A percentile compares a stretch with the other conserved stretches of the same genome.
Evolutionary conservation across 2,329 filamentous ascomycete genomes (phyloP).

Genomic region (Tolypocladium ovalisporum): DNA sequence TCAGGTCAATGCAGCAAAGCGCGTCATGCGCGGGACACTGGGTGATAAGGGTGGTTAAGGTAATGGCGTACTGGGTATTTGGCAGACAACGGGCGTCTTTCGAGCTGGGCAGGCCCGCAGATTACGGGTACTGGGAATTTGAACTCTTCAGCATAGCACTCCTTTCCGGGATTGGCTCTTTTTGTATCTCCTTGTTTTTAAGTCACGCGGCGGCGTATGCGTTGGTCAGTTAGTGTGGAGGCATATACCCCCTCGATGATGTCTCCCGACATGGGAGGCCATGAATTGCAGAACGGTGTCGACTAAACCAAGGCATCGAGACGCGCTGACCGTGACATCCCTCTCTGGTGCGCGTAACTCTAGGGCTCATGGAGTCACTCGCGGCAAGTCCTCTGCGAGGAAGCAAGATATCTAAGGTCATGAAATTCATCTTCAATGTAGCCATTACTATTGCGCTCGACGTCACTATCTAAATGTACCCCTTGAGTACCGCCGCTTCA

Average conservation of each 20-base stretch:
- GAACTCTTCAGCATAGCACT: constrained; percentile 1
- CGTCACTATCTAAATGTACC: constrained; percentile 48
- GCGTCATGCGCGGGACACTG: neutral
- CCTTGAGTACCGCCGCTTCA: constrained; percentile 84
- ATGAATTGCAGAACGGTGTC: neutral
- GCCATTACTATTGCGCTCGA: neutral
- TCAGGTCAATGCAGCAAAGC: neutral
- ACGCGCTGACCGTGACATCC: neutral
- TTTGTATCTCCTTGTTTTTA: neutral
- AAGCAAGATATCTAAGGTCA: neutral
- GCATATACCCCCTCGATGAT: constrained; percentile 1
- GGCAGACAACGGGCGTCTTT: neutral
- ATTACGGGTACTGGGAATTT: neutral
- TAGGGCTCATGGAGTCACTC: no score
- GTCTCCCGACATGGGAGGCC: neutral
- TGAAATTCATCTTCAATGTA: neutral
- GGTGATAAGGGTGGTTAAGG: neutral
- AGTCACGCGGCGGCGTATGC: neutral
- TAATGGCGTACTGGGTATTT: constrained; percentile 2
- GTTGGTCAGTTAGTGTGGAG: neutral
- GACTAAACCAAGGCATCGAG: neutral
- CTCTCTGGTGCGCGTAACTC: no score
- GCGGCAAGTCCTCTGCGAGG: no score
- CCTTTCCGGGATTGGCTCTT: neutral
- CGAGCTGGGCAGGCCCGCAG: constrained; percentile 1